Evolutionary conservation across 331 rosid genomes (phyloP).

Genomic region (Arachis monticola): DNA sequence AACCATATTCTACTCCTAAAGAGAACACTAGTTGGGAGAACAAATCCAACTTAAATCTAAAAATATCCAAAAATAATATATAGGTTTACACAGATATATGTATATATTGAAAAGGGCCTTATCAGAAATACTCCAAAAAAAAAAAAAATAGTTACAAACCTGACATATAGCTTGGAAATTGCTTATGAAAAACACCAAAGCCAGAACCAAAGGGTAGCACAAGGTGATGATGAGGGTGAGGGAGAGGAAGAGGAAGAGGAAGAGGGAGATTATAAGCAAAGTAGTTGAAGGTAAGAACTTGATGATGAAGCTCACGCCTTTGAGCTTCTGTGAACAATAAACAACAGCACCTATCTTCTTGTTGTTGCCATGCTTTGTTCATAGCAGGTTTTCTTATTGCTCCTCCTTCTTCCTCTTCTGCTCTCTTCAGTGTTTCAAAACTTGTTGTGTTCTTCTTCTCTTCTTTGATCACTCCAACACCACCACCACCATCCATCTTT

Average conservation of each 20-base stretch:
- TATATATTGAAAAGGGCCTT: background rate
- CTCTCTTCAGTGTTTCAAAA: conserved; percentile 8
- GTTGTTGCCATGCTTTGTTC: background rate
- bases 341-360: conserved; percentile 18
- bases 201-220: conserved; percentile 32
- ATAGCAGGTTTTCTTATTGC: conserved; percentile 26
- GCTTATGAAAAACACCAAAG: conserved; percentile 36
- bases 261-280: conserved; percentile 53
- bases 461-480: conserved; percentile 33
- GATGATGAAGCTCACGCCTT: conserved; percentile 66
- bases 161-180: conserved; percentile 54
- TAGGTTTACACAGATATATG: background rate
- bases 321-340: conserved; percentile 54
- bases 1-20: no score
- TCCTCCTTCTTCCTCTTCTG: background rate
- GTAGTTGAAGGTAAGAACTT: conserved; percentile 62
- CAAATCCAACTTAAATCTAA: no score
- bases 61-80: no score
- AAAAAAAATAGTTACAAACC: background rate
- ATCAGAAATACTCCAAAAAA: background rate
- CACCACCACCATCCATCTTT: conserved; percentile 39
- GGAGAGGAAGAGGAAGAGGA: conserved; percentile 59
- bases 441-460: conserved; percentile 29
- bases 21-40: no score
- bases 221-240: conserved; percentile 35